phyloP scores from a whole-genome alignment of 345 rosid genomes.

The Gossypium anomalum region DNA sequence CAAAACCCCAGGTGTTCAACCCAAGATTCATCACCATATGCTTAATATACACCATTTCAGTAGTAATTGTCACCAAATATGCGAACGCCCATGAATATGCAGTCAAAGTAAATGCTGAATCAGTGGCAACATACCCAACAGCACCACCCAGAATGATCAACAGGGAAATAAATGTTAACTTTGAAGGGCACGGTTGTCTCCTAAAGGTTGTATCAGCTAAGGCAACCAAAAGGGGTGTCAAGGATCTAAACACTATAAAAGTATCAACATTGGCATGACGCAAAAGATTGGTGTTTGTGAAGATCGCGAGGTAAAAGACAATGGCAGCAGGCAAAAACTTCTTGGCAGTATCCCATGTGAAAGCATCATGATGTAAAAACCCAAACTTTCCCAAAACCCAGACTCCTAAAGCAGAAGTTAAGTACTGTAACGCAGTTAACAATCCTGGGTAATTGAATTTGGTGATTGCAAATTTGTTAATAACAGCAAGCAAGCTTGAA shows the following conservation, averaged over 20 bases:
- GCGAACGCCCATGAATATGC: slow-evolving; percentile 96
- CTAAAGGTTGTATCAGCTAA: slow-evolving; percentile 78
- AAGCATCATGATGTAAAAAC: slow-evolving; percentile 74
- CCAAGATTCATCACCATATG: slow-evolving; percentile 94
- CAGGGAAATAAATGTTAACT: slow-evolving; percentile 62
- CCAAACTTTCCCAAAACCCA: slow-evolving; percentile 79
- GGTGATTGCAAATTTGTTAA: slow-evolving; percentile 92
- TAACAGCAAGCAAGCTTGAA: slow-evolving; percentile 97
- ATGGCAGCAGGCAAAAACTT: slow-evolving; percentile 88
- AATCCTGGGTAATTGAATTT: slow-evolving; percentile 84
- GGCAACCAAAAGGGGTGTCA: slow-evolving; percentile 93
- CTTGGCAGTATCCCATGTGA: slow-evolving; percentile 78
- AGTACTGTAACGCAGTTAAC: slow-evolving; percentile 86
- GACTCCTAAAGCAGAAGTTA: slow-evolving; percentile 73
- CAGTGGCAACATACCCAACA: slow-evolving; percentile 89
- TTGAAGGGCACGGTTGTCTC: slow-evolving; percentile 79
- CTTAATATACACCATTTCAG: slow-evolving; percentile 97
- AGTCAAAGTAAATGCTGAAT: slow-evolving; percentile 74
- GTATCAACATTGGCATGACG: slow-evolving; percentile 98
- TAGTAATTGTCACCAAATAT: slow-evolving; percentile 77
- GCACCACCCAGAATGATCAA: slow-evolving; percentile 78
- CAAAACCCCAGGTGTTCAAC: slow-evolving; percentile 97
- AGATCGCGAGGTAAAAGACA: slow-evolving; percentile 90
- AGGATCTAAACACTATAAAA: slow-evolving; percentile 84
- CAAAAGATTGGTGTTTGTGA: slow-evolving; percentile 93